Base-by-base conservation (phyloP, 2,329 filamentous ascomycete genomes). In the Chaetothyriales sp. region DNA sequence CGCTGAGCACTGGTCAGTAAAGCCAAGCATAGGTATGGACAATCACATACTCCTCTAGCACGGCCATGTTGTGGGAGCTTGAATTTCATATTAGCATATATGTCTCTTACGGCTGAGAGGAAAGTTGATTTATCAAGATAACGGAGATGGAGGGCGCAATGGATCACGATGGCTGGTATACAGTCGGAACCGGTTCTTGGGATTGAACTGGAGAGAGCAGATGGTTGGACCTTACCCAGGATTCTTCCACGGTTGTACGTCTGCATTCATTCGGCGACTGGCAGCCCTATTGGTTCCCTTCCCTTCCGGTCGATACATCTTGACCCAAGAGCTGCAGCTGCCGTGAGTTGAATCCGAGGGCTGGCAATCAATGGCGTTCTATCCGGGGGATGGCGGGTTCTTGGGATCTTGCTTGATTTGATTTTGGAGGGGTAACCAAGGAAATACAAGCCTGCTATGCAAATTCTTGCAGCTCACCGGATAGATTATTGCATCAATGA, bases 1-100 rank as follows among this genome's bases (percentile, higher is more conserved):
- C 74, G 51, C 15, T 25, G 32, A 42, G 3, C 6, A 28, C 43
- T 48, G 36, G n/a, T 26, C 28, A 46, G 19, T 19, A 15, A 47
- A 44, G n/a, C 45, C 15, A 12, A 5, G 18, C n/a, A 22, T 44
- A 18, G 12, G 36, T 7, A 39, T 9, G 7, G 18, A 32, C 12
- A 20, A 18, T n/a, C 5, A 32, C 18, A 43, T 43, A 39, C 32
- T 39, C 32, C 12, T 39, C 32, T 39, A 39, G 32, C 9, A 39
- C 32, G 32, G 10, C 15, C 32, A 39, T 39, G 32, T 39, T 39
- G 32, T 39, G 15, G 10, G 32, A 39, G 32, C 32, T 39, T 15
- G 10, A 39, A 39, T 39, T 15, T 15, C 10, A 39, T 39, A 15
- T 39, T 15, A 39, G 32, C 32, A 39, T 15, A 15, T 4, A 15